These are phyloP conservation scores for Balakata baccata DNA, from an alignment of 345 rosid species.

Conservation along the genomic window DNA sequence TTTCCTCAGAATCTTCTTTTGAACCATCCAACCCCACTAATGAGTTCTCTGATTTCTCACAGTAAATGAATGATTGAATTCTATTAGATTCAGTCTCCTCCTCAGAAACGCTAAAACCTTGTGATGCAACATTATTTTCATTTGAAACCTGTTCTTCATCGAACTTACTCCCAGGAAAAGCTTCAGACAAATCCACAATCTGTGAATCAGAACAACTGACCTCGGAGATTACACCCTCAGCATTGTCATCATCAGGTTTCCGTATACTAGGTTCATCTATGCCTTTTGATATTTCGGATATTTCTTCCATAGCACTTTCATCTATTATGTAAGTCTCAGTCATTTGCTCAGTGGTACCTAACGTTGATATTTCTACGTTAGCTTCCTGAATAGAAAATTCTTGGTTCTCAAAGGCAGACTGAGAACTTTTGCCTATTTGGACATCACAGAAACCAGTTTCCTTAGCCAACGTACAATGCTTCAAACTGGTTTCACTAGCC, in stretches of 20 bases:
- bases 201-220: conserved; percentile 19
- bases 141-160: conserved; percentile 36
- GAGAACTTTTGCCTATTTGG: conserved; percentile 16
- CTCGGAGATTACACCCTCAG: conserved; percentile 13
- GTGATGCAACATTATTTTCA: conserved; percentile 27
- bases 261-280: conserved; percentile 19
- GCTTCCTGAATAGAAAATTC: conserved; percentile 27
- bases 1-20: conserved; percentile 33
- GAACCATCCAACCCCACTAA: conserved; percentile 29
- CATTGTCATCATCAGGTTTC: conserved; percentile 22
- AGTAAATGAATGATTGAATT: conserved; percentile 27
- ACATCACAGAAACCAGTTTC: conserved; percentile 22
- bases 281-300: conserved; percentile 21
- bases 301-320: conserved; percentile 24
- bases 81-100: conserved; percentile 32
- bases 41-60: conserved; percentile 37
- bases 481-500: conserved; percentile 15
- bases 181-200: conserved; percentile 27
- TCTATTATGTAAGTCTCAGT: conserved; percentile 22
- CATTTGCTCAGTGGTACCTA: conserved; percentile 29
- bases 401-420: conserved; percentile 22
- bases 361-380: conserved; percentile 17
- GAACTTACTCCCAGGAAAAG: conserved; percentile 27
- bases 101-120: conserved; percentile 20
- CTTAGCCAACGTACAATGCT: conserved; percentile 11